Base-by-base conservation (phyloP, 371 early-diverging fungal genomes). In the Zopfochytrium polystomum region DNA sequence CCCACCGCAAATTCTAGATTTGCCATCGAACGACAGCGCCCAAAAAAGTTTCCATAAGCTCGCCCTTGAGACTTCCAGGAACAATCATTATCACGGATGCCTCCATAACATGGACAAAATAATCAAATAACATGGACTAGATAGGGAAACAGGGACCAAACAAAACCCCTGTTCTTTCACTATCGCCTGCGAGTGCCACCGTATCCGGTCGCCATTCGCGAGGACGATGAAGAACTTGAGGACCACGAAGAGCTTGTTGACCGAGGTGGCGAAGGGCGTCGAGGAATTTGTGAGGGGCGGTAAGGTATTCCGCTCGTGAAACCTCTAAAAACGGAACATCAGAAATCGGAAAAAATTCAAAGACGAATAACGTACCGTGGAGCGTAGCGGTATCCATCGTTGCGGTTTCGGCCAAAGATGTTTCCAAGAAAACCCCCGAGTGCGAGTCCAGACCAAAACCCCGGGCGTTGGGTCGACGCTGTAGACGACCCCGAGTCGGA, bases 361-460 rank as follows among this genome's bases (percentile, higher is more conserved):
- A n/a, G n/a, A n/a, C n/a, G n/a, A n/a, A n/a, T n/a, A n/a, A n/a
- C n/a, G n/a, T n/a, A n/a, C n/a, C n/a, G n/a, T n/a, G n/a, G n/a
- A n/a, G n/a, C n/a, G n/a, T n/a, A n/a, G n/a, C n/a, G n/a, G n/a
- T n/a, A n/a, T n/a, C n/a, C n/a, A n/a, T n/a, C n/a, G n/a, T n/a
- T n/a, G n/a, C n/a, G n/a, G n/a, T n/a, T n/a, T n/a, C 58, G 45
- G 27, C 49, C 49, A 31, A 46, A n/a, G 49, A 58, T 58, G 34
- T 26, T 33, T 48, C 68, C 58, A 29, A 64, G 67, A 1, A 67
- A n/a, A 3, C 71, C 66, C 13, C 71, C 76, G 3, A 67, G 49
- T 6, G 65, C 75, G 13, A 73, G 46, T 5, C 76, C 76, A 2
- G 72, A 55, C 75, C 75, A 76, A 56, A 76, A 76, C 3, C 73